phyloP scores from a whole-genome alignment of 192 early-diverging fungal genomes.

The Entophlyctis helioformis region DNA sequence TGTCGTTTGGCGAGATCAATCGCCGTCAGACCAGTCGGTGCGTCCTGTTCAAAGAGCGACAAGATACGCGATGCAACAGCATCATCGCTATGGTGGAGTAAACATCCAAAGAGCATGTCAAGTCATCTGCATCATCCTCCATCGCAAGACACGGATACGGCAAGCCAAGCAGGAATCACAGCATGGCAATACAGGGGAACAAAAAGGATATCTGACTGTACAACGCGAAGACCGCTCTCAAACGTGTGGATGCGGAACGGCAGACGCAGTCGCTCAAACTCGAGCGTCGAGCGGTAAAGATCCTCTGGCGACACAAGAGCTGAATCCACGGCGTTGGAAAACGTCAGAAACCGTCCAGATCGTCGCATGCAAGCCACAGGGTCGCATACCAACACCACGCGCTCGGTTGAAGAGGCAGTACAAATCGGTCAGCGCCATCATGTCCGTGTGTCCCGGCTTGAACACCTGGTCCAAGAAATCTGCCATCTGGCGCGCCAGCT shows the following conservation, averaged over 20 bases:
- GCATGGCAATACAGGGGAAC: too few relatives aligned
- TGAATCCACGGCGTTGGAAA: neutral
- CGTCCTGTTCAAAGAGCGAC: slow-evolving; percentile 27
- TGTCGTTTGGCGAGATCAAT: slow-evolving; percentile 53
- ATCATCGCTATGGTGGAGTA: slow-evolving; percentile 56
- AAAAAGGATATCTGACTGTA: too few relatives aligned
- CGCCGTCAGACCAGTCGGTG: slow-evolving; percentile 45
- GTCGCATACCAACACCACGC: slow-evolving; percentile 60
- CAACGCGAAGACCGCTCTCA: slow-evolving; percentile 65
- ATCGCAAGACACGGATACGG: too few relatives aligned
- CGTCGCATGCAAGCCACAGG: neutral
- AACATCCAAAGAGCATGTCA: too few relatives aligned
- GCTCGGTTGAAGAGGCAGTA: slow-evolving; percentile 95
- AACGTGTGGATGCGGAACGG: slow-evolving; percentile 68
- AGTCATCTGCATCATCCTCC: too few relatives aligned
- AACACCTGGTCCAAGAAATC: slow-evolving; percentile 69
- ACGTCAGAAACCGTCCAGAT: neutral
- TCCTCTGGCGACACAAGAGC: slow-evolving; percentile 91
- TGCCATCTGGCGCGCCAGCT: slow-evolving; percentile 75
- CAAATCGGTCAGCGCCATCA: slow-evolving; percentile 76
- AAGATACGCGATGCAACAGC: slow-evolving; percentile 44
- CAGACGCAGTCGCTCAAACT: slow-evolving; percentile 55
- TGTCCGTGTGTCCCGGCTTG: slow-evolving; percentile 50
- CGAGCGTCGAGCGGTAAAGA: slow-evolving; percentile 60
- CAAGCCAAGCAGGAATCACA: too few relatives aligned